These are phyloP conservation scores for Letharia lupina DNA, from an alignment of 495 filamentous ascomycete species.

Conservation along the genomic window DNA sequence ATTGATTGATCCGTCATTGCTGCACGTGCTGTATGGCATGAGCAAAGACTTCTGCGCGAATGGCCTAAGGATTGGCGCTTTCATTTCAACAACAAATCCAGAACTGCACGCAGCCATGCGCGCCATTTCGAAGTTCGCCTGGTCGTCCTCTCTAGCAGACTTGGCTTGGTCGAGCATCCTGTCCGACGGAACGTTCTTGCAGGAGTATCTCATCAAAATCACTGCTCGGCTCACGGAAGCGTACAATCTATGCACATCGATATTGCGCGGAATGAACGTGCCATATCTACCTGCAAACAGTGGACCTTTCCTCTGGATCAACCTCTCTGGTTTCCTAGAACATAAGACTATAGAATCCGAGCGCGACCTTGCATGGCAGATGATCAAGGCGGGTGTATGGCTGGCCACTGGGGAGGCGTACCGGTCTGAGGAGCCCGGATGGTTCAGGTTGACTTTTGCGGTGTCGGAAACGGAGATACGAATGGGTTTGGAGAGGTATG, in stretches of 20 bases:
- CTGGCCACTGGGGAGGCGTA: not conserved
- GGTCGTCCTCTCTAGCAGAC: too few relatives aligned
- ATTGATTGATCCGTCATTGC: too few relatives aligned
- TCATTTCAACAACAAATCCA: too few relatives aligned
- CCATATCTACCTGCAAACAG: not conserved
- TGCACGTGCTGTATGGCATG: too few relatives aligned
- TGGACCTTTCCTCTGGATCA: not conserved
- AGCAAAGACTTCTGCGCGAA: too few relatives aligned
- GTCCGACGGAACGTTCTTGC: too few relatives aligned
- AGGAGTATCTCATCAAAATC: too few relatives aligned
- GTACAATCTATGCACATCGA: not conserved
- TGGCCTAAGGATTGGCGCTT: too few relatives aligned
- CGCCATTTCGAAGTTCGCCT: too few relatives aligned
- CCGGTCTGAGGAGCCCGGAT: not conserved
- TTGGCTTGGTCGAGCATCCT: too few relatives aligned
- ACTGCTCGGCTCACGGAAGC: not conserved
- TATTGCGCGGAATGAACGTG: not conserved
- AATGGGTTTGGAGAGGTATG: not conserved
- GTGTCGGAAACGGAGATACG: not conserved
- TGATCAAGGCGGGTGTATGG: not conserved
- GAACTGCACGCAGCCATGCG: too few relatives aligned
- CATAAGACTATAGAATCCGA: not conserved
- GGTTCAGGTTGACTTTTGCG: not conserved
- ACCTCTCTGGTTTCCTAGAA: not conserved
- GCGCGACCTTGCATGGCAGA: not conserved